Percentiles rank a stretch among this genome's conserved stretches.
phyloP scores from a whole-genome alignment of 768 basidiomycete species.

The Lyophyllum shimeji region DNA sequence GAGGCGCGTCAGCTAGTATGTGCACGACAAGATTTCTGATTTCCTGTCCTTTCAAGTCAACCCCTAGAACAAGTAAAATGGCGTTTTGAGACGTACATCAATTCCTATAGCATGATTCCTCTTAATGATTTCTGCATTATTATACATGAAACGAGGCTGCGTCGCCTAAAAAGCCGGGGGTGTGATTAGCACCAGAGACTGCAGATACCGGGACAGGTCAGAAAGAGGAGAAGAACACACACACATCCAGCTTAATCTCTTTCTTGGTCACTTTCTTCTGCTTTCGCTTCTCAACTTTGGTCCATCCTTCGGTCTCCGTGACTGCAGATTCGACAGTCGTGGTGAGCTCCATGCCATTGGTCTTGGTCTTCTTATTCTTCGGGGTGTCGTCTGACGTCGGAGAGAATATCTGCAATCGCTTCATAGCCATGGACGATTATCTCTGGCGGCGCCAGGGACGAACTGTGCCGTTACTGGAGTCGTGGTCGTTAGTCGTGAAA shows the following conservation, averaged over 20 bases:
- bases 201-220: slow-evolving; percentile 1
- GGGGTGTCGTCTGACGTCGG: slow-evolving; percentile 7
- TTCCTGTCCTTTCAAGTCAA: slow-evolving; percentile 52
- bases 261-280: slow-evolving; percentile 64
- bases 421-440: slow-evolving; percentile 3
- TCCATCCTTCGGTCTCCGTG: slow-evolving; percentile 45
- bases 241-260: slow-evolving; percentile 61
- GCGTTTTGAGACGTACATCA: slow-evolving; percentile 52
- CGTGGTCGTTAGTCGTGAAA: neutral
- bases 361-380: slow-evolving; percentile 41
- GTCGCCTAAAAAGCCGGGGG: slow-evolving; percentile 36
- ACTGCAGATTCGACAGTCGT: slow-evolving; percentile 9
- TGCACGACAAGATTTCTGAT: slow-evolving; percentile 85
- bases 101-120: slow-evolving; percentile 77
- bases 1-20: slow-evolving; percentile 77
- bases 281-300: slow-evolving; percentile 71
- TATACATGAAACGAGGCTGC: slow-evolving; percentile 81
- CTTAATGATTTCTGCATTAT: slow-evolving; percentile 71
- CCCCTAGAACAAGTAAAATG: neutral
- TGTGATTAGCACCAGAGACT: neutral
- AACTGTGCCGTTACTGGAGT: neutral
- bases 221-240: slow-evolving; percentile 28
- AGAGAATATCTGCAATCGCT: slow-evolving; percentile 15
- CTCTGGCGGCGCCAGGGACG: neutral
- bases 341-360: slow-evolving; percentile 13